Evolutionary conservation across 352 stramenopile genomes (phyloP).

Genomic region (Pythium sukuiense): DNA sequence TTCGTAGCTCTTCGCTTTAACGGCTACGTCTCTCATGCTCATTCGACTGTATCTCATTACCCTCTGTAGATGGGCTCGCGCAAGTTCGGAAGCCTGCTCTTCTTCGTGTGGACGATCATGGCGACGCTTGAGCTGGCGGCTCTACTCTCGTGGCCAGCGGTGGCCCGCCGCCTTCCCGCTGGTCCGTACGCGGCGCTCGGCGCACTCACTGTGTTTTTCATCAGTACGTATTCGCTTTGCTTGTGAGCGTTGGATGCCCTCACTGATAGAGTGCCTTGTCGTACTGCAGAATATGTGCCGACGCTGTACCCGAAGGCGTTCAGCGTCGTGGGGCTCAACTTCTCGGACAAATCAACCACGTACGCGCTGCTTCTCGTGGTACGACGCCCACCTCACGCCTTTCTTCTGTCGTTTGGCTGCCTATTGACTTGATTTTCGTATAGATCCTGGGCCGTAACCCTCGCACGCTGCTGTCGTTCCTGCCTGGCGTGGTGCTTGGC

Average conservation of each 20-base stretch:
- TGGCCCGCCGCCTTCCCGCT: conserved; percentile 46
- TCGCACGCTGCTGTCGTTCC: conserved; percentile 56
- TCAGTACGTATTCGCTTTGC: conserved; percentile 46
- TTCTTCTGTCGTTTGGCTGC: neutral
- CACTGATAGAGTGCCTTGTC: conserved; percentile 2
- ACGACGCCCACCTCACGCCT: neutral
- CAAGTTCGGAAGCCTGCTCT: conserved; percentile 78
- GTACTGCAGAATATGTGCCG: conserved; percentile 69
- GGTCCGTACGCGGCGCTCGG: conserved; percentile 76
- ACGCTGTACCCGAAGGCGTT: conserved; percentile 66
- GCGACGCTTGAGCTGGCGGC: conserved; percentile 46
- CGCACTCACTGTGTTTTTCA: conserved; percentile 73
- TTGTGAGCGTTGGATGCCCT: neutral
- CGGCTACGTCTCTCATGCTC: neutral
- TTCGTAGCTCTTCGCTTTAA: neutral
- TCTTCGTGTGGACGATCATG: conserved; percentile 62
- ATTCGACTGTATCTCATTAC: neutral
- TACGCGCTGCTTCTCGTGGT: conserved; percentile 78
- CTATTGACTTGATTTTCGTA: neutral
- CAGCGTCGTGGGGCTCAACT: conserved; percentile 64
- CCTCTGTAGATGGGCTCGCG: conserved; percentile 69
- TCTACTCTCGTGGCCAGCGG: conserved; percentile 40
- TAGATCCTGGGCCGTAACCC: conserved; percentile 71
- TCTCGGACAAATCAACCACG: conserved; percentile 83
- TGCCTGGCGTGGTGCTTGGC: conserved; percentile 58